phyloP scores from a whole-genome alignment of 1,284 basidiomycete genomes.

The Malassezia japonica region DNA sequence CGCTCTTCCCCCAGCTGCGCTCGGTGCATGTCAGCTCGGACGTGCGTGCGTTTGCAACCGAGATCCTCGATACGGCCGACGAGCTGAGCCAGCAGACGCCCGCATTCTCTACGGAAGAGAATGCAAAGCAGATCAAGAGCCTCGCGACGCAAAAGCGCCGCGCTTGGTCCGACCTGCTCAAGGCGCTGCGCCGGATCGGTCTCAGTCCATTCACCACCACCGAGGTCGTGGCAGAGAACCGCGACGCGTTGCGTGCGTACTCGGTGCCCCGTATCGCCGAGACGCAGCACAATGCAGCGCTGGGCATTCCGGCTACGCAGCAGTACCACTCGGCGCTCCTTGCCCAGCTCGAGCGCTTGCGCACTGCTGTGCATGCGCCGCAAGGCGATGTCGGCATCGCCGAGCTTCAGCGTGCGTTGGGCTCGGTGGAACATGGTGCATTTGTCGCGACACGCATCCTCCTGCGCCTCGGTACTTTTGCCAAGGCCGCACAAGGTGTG shows the following conservation, averaged over 20 bases:
- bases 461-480: constrained; percentile 4
- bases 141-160: constrained; percentile 71
- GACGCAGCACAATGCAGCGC: constrained; percentile 10
- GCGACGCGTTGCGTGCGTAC: constrained; percentile 62
- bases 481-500: neutral
- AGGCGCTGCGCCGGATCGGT: constrained; percentile 74
- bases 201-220: constrained; percentile 53
- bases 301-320: constrained; percentile 52
- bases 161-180: constrained; percentile 81
- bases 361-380: constrained; percentile 61
- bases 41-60: constrained; percentile 56
- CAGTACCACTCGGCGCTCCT: constrained; percentile 65
- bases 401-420: constrained; percentile 71
- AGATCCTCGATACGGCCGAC: constrained; percentile 64
- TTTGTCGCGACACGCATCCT: constrained; percentile 25
- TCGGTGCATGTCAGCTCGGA: constrained; percentile 8
- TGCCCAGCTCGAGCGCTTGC: constrained; percentile 61
- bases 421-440: constrained; percentile 65
- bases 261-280: constrained; percentile 48
- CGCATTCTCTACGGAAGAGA: constrained; percentile 31
- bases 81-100: constrained; percentile 52
- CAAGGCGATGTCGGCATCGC: constrained; percentile 71
- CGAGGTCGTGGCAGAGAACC: constrained; percentile 60
- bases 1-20: constrained; percentile 22
- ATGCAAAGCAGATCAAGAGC: constrained; percentile 66